Evolutionary conservation across 345 rosid species (phyloP), one percentile per base, ranked within the genome.

Genomic region (Citrus maxima): DNA sequence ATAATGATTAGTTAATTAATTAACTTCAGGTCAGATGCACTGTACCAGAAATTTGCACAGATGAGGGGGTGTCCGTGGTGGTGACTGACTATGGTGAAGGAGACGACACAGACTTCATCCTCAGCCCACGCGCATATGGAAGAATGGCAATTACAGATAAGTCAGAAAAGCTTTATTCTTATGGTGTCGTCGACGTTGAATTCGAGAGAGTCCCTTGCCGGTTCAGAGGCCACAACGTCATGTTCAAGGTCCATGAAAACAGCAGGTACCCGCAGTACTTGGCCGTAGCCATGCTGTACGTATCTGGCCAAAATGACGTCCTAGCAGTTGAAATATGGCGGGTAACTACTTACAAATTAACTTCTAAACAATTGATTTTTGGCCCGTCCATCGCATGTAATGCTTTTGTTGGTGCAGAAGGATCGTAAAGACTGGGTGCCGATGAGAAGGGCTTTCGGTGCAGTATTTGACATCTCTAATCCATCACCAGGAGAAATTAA

Each of bases 41-140:
- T 10, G 83, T 77, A 62, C 85, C 93, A 28, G 77, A 87, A n/a
- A 80, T 82, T 69, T 93, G 97, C 88, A 84, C 73, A 10, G 90
- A 88, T 27, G 75, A 88, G 0, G 98, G 98, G 40, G 90, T 84
- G 82, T 78, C 80, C 77, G 79, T 92, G 73, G 93, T 90, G 82
- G 93, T 82, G 85, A 93, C 98, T 10, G 98, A 95, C 91, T 90
- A 88, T 14, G 98, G 98, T 0, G 95, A 92, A 79, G 98, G 98
- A 54, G 87, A 86, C 89, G 71, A 77, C 46, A 89, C 98, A 0
- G 98, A 95, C 86, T 95, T 95, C 86, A 86, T 95, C 80, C 90
- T 95, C 27, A 95, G 98, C 85, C 69, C 90, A 3, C 81, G 86
- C 0, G 94, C 97, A 14, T 95, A 90, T 55, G 81, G 85, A 22